Evolutionary conservation across 371 early-diverging fungal genomes (phyloP), one percentile per base, ranked within the genome.

Genomic region (Mucor lusitanicus): DNA sequence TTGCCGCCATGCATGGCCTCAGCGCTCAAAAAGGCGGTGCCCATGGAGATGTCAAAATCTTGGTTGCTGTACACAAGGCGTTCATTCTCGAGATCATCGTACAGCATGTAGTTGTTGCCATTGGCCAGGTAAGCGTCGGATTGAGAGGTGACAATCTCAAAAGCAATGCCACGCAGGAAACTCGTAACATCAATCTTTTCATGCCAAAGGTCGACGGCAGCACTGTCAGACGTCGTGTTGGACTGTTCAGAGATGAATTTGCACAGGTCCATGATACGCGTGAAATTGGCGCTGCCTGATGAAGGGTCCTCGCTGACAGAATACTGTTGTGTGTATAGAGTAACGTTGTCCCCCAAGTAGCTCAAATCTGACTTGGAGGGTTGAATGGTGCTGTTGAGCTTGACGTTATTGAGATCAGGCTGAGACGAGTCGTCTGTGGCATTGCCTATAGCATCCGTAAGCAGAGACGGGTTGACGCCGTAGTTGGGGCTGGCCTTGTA

Each of bases 21-120:
- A 53, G 13, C 25, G 25, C 23, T 53, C 9, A 27, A 27, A 15
- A 53, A 53, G 27, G 27, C 53, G 6, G 25, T 53, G 1, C 77
- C 75, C 69, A 80, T 64, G 1, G 67, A 62, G 23, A 69, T 62
- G 63, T 77, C 80, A 56, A 77, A 59, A 30, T 80, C 80, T 69
- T 73, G 73, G 3, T 59, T 62, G 21, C 73, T 71, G 33, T 57
- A 77, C 19, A 71, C 58, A 33, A 73, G 54, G 1, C 63, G 60
- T 8, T 58, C 63, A 11, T 42, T 46, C 8, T 33, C 39, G n/a
- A 67, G 64, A 23, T 73, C 54, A 3, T 75, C 67, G 54, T 79
- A 79, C 35, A 79, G 17, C 21, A 74, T 72, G 37, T 72, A 79
- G 35, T 79, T 79, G 15, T 79, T 67, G 11, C 64, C 65, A 42